A percentile compares a stretch with the other conserved stretches of the same genome.
These are phyloP conservation scores for Cladophialophora exuberans DNA, from an alignment of 2,329 filamentous ascomycete species.

Conservation along the genomic window DNA sequence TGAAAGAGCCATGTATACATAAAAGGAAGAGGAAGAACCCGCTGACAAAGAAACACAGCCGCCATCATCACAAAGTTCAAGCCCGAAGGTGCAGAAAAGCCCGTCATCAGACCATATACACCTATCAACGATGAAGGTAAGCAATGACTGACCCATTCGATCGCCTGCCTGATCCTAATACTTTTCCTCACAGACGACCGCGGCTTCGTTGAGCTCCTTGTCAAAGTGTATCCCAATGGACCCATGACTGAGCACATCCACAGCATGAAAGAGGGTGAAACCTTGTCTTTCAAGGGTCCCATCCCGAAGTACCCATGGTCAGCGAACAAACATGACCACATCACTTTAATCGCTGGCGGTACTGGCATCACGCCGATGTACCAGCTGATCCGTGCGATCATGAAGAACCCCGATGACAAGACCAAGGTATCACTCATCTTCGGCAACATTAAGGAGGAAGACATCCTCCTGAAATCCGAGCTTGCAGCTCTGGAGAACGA, in stretches of 20 bases:
- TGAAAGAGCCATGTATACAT: conserved; percentile 16
- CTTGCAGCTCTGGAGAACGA: conserved; percentile 87
- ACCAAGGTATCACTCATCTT: conserved; percentile 97
- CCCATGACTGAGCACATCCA: conserved; percentile 92
- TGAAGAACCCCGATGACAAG: conserved; percentile 94
- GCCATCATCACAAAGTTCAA: conserved; percentile 92
- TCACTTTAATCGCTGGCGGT: conserved; percentile 75
- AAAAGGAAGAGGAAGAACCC: conserved; percentile 10
- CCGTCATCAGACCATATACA: conserved; percentile 89
- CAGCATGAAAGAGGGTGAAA: conserved; percentile 77
- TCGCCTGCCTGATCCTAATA: conserved; percentile 7
- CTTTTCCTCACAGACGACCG: conserved; percentile 60
- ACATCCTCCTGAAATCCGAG: conserved; percentile 89
- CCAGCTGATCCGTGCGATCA: conserved; percentile 87
- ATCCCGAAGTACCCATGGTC: conserved; percentile 91
- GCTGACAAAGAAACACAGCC: conserved; percentile 43
- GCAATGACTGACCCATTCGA: neutral
- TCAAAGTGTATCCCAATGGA: conserved; percentile 89
- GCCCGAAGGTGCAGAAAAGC: conserved; percentile 78
- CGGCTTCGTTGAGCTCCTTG: conserved; percentile 83
- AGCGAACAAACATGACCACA: conserved; percentile 88
- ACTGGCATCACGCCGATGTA: conserved; percentile 98
- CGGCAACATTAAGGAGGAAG: conserved; percentile 85
- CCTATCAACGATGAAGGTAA: conserved; percentile 81
- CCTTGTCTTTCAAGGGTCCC: conserved; percentile 90